Base-by-base conservation (phyloP, 192 early-diverging fungal genomes). In the Gigaspora rosea region DNA sequence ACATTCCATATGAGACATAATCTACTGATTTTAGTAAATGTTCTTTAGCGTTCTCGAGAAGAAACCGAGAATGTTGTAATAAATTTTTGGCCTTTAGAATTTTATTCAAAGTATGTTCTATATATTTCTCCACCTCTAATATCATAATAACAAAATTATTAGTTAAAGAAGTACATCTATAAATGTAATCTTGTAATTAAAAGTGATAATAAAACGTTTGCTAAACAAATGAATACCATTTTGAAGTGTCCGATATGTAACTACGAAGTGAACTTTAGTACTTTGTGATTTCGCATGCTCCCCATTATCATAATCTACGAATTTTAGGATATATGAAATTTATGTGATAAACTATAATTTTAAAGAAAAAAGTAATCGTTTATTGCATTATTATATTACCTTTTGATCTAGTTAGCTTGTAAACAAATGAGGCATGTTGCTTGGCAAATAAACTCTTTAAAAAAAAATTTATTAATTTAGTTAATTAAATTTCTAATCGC, bases 1-100 rank as follows among this genome's bases (percentile, higher is more conserved):
- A 80, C 63, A 91, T 78, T 12, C 88, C 91, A 78, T 92, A 92
- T 8, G 79, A 78, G 64, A 81, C 77, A 69, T 85, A 88, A 76
- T 92, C 91, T 35, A 91, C 81, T 48, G 80, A 78, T 16, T 78
- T 77, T 47, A 88, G 49, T 41, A 90, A 82, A n/a, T 82, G 82
- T 52, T 82, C 84, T 59, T 82, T 82, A 33, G 88, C 76, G 50
- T 84, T 84, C 20, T 75, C 76, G 59, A 85, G 79, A 15, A 87
- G 73, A 64, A 84, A 87, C 4, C 77, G 47, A 9, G 75, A 75
- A 51, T 89, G 88, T 63, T 89, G 88, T 8, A 80, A 82, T 33
- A 89, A 72, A 50, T 85, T 80, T 13, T 80, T 78, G 36, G 85
- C 79, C 41, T 78, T 72, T 52, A 89, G 20, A n/a, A 81, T 80